A percentile compares a stretch with the other conserved stretches of the same genome.
phyloP scores from a whole-genome alignment of 2,329 filamentous ascomycete species.

The Monosporascus sp. region DNA sequence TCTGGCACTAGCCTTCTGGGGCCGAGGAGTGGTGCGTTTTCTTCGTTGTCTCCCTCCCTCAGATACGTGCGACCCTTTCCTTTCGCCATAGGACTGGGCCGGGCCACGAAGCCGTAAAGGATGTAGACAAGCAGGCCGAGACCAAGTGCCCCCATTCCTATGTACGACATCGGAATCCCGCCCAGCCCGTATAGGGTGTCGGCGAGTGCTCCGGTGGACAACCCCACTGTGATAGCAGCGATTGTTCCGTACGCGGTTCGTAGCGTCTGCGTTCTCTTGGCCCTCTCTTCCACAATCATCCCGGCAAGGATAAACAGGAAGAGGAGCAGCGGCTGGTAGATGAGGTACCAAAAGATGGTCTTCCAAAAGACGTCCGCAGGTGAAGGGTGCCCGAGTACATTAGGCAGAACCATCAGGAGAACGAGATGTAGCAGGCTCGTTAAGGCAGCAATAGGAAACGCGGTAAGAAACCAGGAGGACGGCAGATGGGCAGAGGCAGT shows the following conservation, averaged over 20 bases:
- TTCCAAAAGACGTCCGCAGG: slow-evolving; percentile 11
- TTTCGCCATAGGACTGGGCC: slow-evolving; percentile 17
- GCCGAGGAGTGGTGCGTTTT: slow-evolving; percentile 11
- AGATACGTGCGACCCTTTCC: slow-evolving; percentile 15
- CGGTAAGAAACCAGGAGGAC: slow-evolving; percentile 11
- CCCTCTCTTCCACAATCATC: slow-evolving; percentile 19
- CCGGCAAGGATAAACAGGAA: slow-evolving; percentile 17
- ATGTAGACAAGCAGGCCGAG: slow-evolving; percentile 14
- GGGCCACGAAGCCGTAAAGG: slow-evolving; percentile 17
- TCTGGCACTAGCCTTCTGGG: slow-evolving; percentile 7
- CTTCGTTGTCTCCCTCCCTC: slow-evolving; percentile 12
- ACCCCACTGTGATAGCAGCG: slow-evolving; percentile 4
- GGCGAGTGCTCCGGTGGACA: slow-evolving; percentile 13
- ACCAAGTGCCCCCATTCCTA: slow-evolving; percentile 17
- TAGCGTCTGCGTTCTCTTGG: slow-evolving; percentile 5
- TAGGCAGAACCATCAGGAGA: slow-evolving; percentile 14
- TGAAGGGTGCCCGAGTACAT: slow-evolving; percentile 8
- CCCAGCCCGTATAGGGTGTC: slow-evolving; percentile 20
- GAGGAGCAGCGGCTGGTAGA: slow-evolving; percentile 16
- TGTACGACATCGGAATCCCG: slow-evolving; percentile 20
- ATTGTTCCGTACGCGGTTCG: slow-evolving; percentile 10
- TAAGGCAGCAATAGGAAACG: slow-evolving; percentile 12
- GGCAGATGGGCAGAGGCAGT: slow-evolving; percentile 7
- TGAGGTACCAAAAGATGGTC: slow-evolving; percentile 15
- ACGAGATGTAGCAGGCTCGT: slow-evolving; percentile 13